Base-by-base conservation (phyloP, 129 eudicot species). In the Lactuca sativa region DNA sequence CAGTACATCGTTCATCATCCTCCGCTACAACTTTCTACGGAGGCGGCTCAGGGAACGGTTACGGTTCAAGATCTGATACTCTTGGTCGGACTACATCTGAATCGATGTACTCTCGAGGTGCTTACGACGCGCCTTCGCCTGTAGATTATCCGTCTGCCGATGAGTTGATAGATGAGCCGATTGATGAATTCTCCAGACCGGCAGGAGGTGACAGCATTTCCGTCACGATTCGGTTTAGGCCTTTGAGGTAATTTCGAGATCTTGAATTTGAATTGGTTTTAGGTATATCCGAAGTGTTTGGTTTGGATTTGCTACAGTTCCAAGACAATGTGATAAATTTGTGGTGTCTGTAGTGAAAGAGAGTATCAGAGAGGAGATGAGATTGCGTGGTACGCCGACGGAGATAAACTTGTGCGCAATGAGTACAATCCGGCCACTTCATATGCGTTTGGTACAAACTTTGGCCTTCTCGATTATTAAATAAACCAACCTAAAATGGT, bases 171-270 rank as follows among this genome's bases (percentile, higher is more conserved):
- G 89, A 78, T 49, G 96, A 91, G 72, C 78, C 89, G 53, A 63
- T 82, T 47, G 91, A 89, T 66, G 71, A 51, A 57, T 11, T 73
- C 9, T 71, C 91, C 65, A 67, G 90, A 86, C 79, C 96, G 56
- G 81, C 14, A 16, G 81, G 66, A 16, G 88, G 87, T 7, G 99
- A 90, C 63, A 93, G 99, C 73, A 93, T 93, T 67, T 93, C 99
- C 7, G 99, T 93, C n/a, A 93, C 99, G 43, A 83, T 93, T 75
- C 84, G 99, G 52, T 93, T 93, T 86, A 77, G 99, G 69, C 99
- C 99, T n/a, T 38, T 93, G 83, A 93, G 87, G 99, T 93, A 78
- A 18, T 54, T 62, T 69, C n/a, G 41, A 41, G 81, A 77, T 77
- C 71, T 77, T n/a, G 40, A n/a, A 54, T 32, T 74, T 63, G 52